Evolutionary conservation across 2,329 filamentous ascomycete genomes (phyloP).

Genomic region (Fusarium pseudonygamai): DNA sequence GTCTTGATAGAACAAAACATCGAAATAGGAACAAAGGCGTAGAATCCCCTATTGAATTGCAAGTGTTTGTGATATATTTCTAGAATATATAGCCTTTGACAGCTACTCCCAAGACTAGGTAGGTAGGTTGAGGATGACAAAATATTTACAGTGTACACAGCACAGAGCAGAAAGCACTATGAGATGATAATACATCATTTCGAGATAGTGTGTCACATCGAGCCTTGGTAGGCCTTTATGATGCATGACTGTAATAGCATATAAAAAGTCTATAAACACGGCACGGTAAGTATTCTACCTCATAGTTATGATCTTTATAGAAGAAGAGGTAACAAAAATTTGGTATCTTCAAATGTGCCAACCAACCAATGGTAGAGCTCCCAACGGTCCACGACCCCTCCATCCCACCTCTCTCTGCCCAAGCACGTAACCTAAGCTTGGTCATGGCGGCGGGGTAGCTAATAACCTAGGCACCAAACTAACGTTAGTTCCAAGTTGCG

Average conservation of each 20-base stretch:
- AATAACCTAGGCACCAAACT: background rate
- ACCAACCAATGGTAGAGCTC: constrained; percentile 40
- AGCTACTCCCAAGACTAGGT: background rate
- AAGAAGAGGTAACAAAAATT: background rate
- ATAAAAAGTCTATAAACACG: background rate
- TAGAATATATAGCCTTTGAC: background rate
- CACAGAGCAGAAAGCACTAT: background rate
- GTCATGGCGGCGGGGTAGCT: constrained; percentile 40
- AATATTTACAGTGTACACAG: background rate
- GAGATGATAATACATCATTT: background rate
- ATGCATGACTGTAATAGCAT: background rate
- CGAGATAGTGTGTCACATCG: background rate
- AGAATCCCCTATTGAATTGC: background rate
- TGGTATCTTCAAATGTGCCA: background rate
- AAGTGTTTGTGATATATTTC: background rate
- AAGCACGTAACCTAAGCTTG: constrained; percentile 32
- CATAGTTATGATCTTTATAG: background rate
- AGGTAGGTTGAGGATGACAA: background rate
- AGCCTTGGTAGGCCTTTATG: background rate
- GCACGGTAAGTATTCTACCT: no score
- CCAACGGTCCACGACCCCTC: constrained; percentile 41
- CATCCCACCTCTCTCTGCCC: constrained; percentile 3
- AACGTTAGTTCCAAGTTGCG: constrained; percentile 1
- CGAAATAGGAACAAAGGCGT: background rate
- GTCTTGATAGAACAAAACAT: background rate